Evolutionary conservation across 208 protist genomes (phyloP).

Genomic region (Leishmania aethiopica): DNA sequence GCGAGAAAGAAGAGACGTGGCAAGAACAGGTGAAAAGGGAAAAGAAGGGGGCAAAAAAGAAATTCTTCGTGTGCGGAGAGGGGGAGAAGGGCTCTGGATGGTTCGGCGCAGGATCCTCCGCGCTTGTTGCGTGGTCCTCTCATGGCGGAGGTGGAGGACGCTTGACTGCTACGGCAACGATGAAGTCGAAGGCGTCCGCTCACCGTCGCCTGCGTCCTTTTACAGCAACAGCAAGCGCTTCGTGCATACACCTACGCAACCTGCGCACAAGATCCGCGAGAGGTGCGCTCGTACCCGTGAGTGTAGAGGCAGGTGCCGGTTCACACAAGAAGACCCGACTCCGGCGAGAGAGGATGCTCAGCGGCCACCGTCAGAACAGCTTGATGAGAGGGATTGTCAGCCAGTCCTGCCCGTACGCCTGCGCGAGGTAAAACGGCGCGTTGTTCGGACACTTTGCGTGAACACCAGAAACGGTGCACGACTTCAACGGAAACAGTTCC

Average conservation of each 20-base stretch:
- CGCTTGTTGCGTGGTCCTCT: neutral
- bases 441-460: conserved; percentile 65
- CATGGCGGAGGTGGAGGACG: neutral
- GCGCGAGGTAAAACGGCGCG: conserved; percentile 56
- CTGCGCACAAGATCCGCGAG: neutral
- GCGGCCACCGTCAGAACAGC: conserved; percentile 45
- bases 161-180: neutral
- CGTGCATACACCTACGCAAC: neutral
- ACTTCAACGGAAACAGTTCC: conserved; percentile 62
- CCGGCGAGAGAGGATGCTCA: neutral
- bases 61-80: neutral
- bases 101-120: neutral
- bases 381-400: conserved; percentile 60
- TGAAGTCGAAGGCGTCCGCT: neutral
- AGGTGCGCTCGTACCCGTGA: neutral
- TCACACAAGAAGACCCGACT: neutral
- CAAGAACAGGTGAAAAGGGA: neutral
- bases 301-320: neutral
- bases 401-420: conserved; percentile 78
- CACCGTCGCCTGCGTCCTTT: neutral
- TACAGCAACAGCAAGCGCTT: neutral
- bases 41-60: conserved; percentile 8
- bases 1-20: neutral
- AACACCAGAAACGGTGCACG: conserved; percentile 63
- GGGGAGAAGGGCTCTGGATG: neutral